Evolutionary conservation across 2,329 filamentous ascomycete genomes (phyloP), one percentile per base, ranked within the genome.

Genomic region (Epichloe elymi): DNA sequence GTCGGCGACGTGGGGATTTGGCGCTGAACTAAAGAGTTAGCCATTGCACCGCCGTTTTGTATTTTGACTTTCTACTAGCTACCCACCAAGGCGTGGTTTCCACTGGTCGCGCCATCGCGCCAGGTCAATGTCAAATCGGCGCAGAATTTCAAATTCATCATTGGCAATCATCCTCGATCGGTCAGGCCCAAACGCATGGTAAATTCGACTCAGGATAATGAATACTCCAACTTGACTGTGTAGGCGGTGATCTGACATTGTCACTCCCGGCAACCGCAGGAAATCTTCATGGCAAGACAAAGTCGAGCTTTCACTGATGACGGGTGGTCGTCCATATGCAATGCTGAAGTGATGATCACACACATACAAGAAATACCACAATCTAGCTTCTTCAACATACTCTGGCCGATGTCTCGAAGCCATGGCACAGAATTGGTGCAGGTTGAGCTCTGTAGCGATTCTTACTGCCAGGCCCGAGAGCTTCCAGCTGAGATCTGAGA

Each of bases 321-420:
- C 74, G 0, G 79, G 77, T 4, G 79, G 78, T 15, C 80, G 68
- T 2, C 63, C 63, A 49, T 83, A 83, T 0, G 80, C 73, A 48
- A 84, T 82, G 49, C 76, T 80, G 30, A 83, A 77, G 60, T 84
- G 80, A 54, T 82, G 80, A 57, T 84, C 80, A 58, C 79, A 83
- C 1, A 82, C 78, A 57, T 83, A 84, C 0, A 82, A 63, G 36
- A 81, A 60, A 60, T 82, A 83, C 78, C 79, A 83, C 6, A 84
- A 65, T 41, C 80, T 69, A 4, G 80, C 73, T 26, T 74, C 71
- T 53, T 81, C 74, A 57, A 75, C 72, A 50, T 76, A 69, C 54
- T 76, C 70, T 4, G 56, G 62, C 0, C 71, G 70, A 19, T 69
- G 67, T 6, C 56, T 56, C 2, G 74, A 65, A 42, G 75, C 67